phyloP scores from a whole-genome alignment of 768 basidiomycete genomes.

The Ramaria sp. region DNA sequence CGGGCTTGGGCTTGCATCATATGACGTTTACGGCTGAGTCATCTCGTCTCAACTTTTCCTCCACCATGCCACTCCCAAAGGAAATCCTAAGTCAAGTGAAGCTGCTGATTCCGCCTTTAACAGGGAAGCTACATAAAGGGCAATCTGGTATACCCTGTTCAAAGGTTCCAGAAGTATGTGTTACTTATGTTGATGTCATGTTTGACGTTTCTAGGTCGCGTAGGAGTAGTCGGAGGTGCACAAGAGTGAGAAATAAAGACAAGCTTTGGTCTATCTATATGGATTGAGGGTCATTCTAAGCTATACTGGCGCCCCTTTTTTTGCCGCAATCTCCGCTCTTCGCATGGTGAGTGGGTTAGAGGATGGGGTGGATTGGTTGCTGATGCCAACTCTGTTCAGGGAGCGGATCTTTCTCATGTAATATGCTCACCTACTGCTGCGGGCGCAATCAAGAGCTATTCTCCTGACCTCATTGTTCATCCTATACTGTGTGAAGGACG shows the following conservation, averaged over 20 bases:
- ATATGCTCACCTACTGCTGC: conserved; percentile 93
- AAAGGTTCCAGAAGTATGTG: neutral
- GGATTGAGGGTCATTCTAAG: conserved; percentile 29
- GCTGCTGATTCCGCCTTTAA: conserved; percentile 81
- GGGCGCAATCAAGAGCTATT: conserved; percentile 91
- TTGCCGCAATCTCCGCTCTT: conserved; percentile 84
- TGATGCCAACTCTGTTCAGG: conserved; percentile 32
- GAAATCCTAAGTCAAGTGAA: conserved; percentile 61
- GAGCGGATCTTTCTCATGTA: conserved; percentile 92
- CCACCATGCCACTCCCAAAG: conserved; percentile 49
- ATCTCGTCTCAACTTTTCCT: neutral
- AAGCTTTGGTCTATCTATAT: neutral
- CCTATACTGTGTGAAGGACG: conserved; percentile 69
- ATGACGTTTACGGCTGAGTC: neutral
- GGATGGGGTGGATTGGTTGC: neutral
- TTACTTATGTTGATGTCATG: neutral
- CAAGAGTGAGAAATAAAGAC: conserved; percentile 54
- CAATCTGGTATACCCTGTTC: conserved; percentile 60
- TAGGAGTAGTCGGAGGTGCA: conserved; percentile 91
- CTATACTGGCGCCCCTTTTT: conserved; percentile 96
- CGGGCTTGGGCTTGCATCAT: no score
- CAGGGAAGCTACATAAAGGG: conserved; percentile 85
- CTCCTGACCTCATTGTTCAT: conserved; percentile 94
- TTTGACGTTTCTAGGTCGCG: conserved; percentile 44
- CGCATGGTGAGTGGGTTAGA: conserved; percentile 47